Evolutionary conservation across 352 stramenopile genomes (phyloP).

Genomic region (Globisporangium splendens): DNA sequence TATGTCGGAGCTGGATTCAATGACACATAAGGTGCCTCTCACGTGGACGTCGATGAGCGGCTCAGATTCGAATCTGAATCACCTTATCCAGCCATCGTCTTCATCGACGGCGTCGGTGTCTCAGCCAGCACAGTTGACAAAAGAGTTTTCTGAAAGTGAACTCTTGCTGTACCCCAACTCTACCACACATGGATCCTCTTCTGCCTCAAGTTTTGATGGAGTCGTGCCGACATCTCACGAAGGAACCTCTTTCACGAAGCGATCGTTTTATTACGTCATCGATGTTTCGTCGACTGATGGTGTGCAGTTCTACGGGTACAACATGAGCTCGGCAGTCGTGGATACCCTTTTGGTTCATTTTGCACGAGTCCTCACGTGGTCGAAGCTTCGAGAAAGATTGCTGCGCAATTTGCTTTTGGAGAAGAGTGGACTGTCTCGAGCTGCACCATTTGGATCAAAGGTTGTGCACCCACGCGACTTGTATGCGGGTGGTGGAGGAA

Average conservation of each 20-base stretch:
- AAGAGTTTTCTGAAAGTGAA: constrained; percentile 56
- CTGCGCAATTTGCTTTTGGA: constrained; percentile 58
- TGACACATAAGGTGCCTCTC: constrained; percentile 31
- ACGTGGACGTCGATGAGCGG: constrained; percentile 32
- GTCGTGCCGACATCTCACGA: background rate
- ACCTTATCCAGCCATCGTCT: constrained; percentile 13
- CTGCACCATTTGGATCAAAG: constrained; percentile 37
- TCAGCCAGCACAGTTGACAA: background rate
- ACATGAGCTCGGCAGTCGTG: constrained; percentile 62
- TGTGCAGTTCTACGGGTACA: constrained; percentile 69
- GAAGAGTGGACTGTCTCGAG: constrained; percentile 44
- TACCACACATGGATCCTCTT: background rate
- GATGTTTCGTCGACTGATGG: constrained; percentile 60
- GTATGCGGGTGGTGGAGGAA: constrained; percentile 29
- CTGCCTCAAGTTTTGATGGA: background rate
- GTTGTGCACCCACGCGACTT: constrained; percentile 67
- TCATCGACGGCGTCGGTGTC: constrained; percentile 14
- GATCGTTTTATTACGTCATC: constrained; percentile 75
- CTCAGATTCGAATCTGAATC: constrained; percentile 29
- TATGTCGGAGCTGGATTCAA: constrained; percentile 61
- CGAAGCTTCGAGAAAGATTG: constrained; percentile 58
- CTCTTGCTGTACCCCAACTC: constrained; percentile 41
- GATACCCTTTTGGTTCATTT: constrained; percentile 53
- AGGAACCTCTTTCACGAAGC: constrained; percentile 18
- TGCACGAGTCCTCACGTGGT: constrained; percentile 67